Evolutionary conservation across 352 stramenopile species (phyloP), one percentile per base, ranked within the genome.

Genomic region (Phytophthora pini): DNA sequence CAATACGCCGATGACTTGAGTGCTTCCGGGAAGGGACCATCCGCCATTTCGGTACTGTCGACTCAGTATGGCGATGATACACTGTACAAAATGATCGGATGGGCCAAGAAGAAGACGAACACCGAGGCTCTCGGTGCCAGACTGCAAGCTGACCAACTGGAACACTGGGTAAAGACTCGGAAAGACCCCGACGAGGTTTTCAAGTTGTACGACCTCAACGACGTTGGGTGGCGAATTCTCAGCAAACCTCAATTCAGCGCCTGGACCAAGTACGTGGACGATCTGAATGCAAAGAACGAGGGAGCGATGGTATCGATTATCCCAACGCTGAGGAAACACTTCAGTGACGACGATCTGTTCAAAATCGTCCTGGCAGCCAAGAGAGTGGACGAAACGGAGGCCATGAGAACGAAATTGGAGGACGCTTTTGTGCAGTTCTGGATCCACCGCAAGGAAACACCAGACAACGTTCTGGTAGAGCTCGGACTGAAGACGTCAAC

Each of bases 201-300:
- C 13, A 13, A 27, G 13, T 17, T 47, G 34, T 47, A 47, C 20
- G n/a, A 17, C 1, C 49, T 46, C 9, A 13, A 36, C 34, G 8
- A 44, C 2, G 15, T 20, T 17, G 31, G 15, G 4, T 10, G 26
- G 0, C 11, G 22, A 4, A 6, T 62, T n/a, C 15, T 56, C 10
- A 22, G 22, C 15, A 54, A 45, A 13, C 22, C 39, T 5, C 2
- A 41, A 2, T 44, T 60, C 5, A 36, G 15, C 3, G 8, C n/a
- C 11, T 62, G 44, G 44, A 11, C 10, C 12, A 62, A 55, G 32
- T 62, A 62, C 15, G 22, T 62, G 4, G 44, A 56, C n/a, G 26
- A 63, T 27, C 5, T 46, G 10, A 65, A 40, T 20, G 27, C 20
- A 29, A 65, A 46, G 13, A n/a, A 65, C 8, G 36, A 47, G 7